Percentiles rank a stretch among this genome's conserved stretches.
Evolutionary conservation across 2,329 filamentous ascomycete genomes (phyloP).

Genomic region (Whalleya microplaca): DNA sequence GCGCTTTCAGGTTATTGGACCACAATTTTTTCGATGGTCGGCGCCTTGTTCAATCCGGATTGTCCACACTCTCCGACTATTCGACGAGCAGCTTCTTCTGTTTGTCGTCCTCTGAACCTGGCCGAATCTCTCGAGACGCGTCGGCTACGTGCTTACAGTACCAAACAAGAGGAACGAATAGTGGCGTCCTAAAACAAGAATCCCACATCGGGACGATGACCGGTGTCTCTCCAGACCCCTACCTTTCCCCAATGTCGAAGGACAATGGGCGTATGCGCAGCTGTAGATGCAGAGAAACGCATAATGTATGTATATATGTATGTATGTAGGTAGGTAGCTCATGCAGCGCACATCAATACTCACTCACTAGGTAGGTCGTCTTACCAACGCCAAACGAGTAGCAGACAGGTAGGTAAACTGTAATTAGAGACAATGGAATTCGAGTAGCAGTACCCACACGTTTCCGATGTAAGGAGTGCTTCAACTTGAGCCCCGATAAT

Average conservation of each 20-base stretch:
- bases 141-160: slow-evolving; percentile 23
- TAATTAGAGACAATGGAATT: no score
- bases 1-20: slow-evolving; percentile 16
- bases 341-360: background rate
- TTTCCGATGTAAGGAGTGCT: background rate
- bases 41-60: slow-evolving; percentile 10
- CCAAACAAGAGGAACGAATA: background rate
- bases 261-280: slow-evolving; percentile 8
- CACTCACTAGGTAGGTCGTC: no score
- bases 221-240: slow-evolving; percentile 3
- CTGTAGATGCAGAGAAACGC: slow-evolving; percentile 18
- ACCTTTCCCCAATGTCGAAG: slow-evolving; percentile 2
- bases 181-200: background rate
- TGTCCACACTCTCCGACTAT: background rate
- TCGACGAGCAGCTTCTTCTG: background rate
- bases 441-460: background rate
- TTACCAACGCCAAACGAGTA: background rate
- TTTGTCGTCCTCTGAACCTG: slow-evolving; percentile 5
- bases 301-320: no score
- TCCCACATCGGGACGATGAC: slow-evolving; percentile 16
- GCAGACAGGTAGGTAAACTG: background rate
- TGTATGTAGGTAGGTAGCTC: background rate
- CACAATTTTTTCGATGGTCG: slow-evolving; percentile 9
- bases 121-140: slow-evolving; percentile 23
- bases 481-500: background rate